A percentile compares a stretch with the other conserved stretches of the same genome.
Evolutionary conservation across 2,329 filamentous ascomycete genomes (phyloP).

Genomic region (Arthrobotrys conoides): DNA sequence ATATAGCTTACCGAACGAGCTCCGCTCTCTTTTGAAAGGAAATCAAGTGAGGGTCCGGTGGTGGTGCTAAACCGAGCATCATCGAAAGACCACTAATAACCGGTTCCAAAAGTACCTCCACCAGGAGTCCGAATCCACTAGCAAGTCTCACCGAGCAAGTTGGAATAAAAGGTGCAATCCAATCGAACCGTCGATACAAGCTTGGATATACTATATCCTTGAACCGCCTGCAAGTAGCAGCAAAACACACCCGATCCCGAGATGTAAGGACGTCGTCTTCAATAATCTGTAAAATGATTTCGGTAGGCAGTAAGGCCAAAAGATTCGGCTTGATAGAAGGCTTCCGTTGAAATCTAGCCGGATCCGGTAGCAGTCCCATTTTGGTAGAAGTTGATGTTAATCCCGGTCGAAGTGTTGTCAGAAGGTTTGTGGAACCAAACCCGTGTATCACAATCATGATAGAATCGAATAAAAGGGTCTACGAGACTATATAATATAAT

Average conservation of each 20-base stretch:
- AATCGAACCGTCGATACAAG: conserved; percentile 47
- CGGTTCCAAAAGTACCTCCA: conserved; percentile 41
- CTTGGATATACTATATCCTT: conserved; percentile 28
- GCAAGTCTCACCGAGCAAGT: conserved; percentile 15
- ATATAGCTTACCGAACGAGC: conserved; percentile 43
- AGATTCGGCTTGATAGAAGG: neutral
- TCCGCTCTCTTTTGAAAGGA: conserved; percentile 28
- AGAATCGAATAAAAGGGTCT: neutral
- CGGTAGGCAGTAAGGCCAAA: conserved; percentile 27
- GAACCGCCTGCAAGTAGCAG: conserved; percentile 33
- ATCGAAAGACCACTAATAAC: conserved; percentile 20
- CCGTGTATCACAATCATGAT: conserved; percentile 6
- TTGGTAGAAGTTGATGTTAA: neutral
- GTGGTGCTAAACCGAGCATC: neutral
- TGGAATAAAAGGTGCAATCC: conserved; percentile 36
- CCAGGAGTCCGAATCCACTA: conserved; percentile 22
- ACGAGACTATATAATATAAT: neutral
- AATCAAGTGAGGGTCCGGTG: conserved; percentile 18
- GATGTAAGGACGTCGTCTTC: conserved; percentile 17
- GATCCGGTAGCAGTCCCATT: conserved; percentile 44
- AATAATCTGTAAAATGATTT: conserved; percentile 43
- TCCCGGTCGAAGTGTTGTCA: conserved; percentile 45
- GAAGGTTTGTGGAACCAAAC: conserved; percentile 4
- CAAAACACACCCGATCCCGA: conserved; percentile 36
- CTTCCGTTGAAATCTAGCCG: conserved; percentile 24